These are phyloP conservation scores for Chaetothyriales sp. DNA, from an alignment of 2,329 filamentous ascomycete species.

Conservation along the genomic window DNA sequence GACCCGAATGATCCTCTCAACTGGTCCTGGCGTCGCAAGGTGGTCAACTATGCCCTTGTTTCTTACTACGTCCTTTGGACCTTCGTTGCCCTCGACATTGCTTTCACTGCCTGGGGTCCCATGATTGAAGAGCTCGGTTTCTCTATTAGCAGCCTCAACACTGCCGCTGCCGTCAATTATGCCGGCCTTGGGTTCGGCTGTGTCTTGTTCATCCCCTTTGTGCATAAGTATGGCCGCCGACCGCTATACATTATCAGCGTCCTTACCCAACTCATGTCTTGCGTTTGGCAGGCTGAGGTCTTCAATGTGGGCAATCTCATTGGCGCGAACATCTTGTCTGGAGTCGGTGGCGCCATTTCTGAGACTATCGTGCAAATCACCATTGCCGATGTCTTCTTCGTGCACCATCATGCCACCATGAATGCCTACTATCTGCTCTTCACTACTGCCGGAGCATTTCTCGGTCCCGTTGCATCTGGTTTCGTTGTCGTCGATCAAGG, in stretches of 20 bases:
- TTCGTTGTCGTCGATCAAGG: conserved; percentile 21
- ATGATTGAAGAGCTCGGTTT: conserved; percentile 28
- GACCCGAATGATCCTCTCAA: conserved; percentile 19
- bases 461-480: conserved; percentile 23
- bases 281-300: conserved; percentile 28
- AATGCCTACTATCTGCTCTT: conserved; percentile 36
- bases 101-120: conserved; percentile 25
- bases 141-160: conserved; percentile 24
- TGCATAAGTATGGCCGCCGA: conserved; percentile 29
- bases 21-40: conserved; percentile 18
- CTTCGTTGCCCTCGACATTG: conserved; percentile 21
- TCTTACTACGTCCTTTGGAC: conserved; percentile 19
- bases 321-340: conserved; percentile 26
- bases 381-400: conserved; percentile 35
- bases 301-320: conserved; percentile 24
- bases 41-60: conserved; percentile 17
- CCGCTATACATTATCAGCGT: conserved; percentile 28
- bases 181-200: conserved; percentile 26
- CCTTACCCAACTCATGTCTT: conserved; percentile 21
- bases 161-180: conserved; percentile 28
- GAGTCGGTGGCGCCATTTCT: conserved; percentile 27
- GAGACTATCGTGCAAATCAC: conserved; percentile 31
- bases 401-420: conserved; percentile 36
- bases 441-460: conserved; percentile 24
- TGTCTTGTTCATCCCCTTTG: conserved; percentile 28